These are phyloP conservation scores for Fusarium azukiicola DNA, from an alignment of 2,329 filamentous ascomycete genomes.

Conservation along the genomic window DNA sequence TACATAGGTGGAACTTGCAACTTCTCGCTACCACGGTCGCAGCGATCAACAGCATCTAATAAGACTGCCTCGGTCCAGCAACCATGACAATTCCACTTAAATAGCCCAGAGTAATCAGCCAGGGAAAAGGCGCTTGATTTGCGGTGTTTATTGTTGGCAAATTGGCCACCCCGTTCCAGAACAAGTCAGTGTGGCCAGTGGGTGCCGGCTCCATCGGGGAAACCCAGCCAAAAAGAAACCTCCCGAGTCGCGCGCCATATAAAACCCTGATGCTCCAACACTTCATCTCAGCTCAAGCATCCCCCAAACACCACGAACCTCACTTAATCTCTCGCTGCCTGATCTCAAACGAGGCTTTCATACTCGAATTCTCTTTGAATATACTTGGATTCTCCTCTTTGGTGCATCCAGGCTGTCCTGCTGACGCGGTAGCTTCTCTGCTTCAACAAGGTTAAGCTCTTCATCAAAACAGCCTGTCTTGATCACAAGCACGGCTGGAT, in stretches of 20 bases:
- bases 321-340: not conserved
- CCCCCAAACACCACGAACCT: not conserved
- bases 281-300: conserved; percentile 38
- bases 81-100: conserved; percentile 15
- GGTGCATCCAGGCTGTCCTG: not conserved
- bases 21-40: not conserved
- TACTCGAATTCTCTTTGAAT: too few relatives aligned
- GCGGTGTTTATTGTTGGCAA: conserved; percentile 32
- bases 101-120: conserved; percentile 9
- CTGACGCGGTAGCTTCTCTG: conserved; percentile 4
- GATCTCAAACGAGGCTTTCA: not conserved
- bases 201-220: conserved; percentile 45
- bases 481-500: not conserved
- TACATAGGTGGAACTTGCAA: not conserved
- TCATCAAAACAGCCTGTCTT: not conserved
- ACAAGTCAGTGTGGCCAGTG: conserved; percentile 39
- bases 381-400: not conserved
- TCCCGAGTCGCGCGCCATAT: conserved; percentile 49
- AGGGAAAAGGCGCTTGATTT: conserved; percentile 11
- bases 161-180: conserved; percentile 43
- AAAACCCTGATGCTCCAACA: conserved; percentile 50
- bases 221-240: conserved; percentile 45
- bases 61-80: conserved; percentile 3
- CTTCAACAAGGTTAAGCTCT: conserved; percentile 15
- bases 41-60: conserved; percentile 2